Evolutionary conservation across 2,329 filamentous ascomycete species (phyloP).

Genomic region (Tetracladium maxilliforme): DNA sequence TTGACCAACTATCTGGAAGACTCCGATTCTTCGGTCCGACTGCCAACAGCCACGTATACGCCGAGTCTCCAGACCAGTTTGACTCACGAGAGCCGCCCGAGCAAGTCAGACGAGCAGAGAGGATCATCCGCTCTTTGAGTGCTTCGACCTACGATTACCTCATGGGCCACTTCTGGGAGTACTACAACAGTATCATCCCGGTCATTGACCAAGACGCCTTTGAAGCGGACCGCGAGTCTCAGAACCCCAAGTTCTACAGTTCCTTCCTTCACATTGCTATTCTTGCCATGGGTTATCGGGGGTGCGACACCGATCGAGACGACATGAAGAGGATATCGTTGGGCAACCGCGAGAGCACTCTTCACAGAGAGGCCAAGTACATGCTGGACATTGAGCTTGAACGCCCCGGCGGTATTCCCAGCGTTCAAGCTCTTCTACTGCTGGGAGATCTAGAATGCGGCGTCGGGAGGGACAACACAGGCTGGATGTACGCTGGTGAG

Average conservation of each 20-base stretch:
- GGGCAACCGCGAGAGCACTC: conserved; percentile 30
- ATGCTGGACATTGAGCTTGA: conserved; percentile 38
- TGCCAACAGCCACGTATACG: conserved; percentile 35
- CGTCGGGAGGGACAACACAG: conserved; percentile 34
- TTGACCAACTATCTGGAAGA: conserved; percentile 33
- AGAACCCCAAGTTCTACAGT: conserved; percentile 32
- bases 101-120: conserved; percentile 28
- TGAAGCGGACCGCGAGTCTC: conserved; percentile 27
- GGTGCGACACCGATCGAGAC: conserved; percentile 28
- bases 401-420: conserved; percentile 32
- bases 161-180: conserved; percentile 33
- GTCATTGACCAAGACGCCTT: conserved; percentile 34
- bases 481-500: conserved; percentile 37
- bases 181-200: conserved; percentile 32
- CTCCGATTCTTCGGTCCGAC: conserved; percentile 37
- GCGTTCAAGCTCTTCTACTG: conserved; percentile 33
- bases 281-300: conserved; percentile 35
- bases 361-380: conserved; percentile 36
- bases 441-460: conserved; percentile 37
- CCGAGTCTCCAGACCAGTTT: conserved; percentile 17
- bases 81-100: conserved; percentile 24
- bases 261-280: conserved; percentile 35
- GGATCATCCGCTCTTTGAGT: conserved; percentile 28
- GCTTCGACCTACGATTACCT: conserved; percentile 34
- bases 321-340: conserved; percentile 31